A percentile compares a stretch with the other conserved stretches of the same genome.
Conservation (phyloP, 768 basidiomycete genomes). For the Pholiota molesta region DNA sequence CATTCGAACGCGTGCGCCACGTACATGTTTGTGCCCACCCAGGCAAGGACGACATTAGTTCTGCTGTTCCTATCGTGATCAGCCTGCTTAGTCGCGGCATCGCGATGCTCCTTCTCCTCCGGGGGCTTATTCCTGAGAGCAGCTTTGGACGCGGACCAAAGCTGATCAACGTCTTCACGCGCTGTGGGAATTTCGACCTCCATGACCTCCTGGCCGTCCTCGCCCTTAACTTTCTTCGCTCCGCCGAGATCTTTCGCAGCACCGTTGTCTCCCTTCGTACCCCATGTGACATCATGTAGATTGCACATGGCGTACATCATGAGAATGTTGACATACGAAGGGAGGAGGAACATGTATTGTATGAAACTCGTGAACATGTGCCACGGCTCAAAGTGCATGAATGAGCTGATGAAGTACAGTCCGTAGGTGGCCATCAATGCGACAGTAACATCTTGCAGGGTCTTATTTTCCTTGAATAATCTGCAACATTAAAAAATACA, state of each 20-base stretch:
- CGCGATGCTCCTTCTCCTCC: slow-evolving; percentile 81
- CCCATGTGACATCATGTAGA: slow-evolving; percentile 89
- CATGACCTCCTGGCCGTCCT: slow-evolving; percentile 84
- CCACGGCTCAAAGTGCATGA: slow-evolving; percentile 95
- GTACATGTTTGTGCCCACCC: slow-evolving; percentile 86
- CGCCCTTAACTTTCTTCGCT: slow-evolving; percentile 86
- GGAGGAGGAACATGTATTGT: slow-evolving; percentile 91
- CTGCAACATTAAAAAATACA: slow-evolving; percentile 30
- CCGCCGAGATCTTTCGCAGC: slow-evolving; percentile 86
- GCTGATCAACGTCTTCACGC: slow-evolving; percentile 84
- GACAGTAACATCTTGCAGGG: slow-evolving; percentile 84
- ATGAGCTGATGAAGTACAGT: slow-evolving; percentile 82
- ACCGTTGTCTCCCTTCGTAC: slow-evolving; percentile 92
- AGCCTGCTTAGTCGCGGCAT: slow-evolving; percentile 85
- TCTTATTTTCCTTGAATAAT: slow-evolving; percentile 63
- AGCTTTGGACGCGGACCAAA: slow-evolving; percentile 79
- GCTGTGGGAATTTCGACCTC: slow-evolving; percentile 84
- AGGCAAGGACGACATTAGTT: slow-evolving; percentile 83
- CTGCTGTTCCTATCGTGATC: slow-evolving; percentile 85
- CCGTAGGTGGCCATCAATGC: slow-evolving; percentile 79
- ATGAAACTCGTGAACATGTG: slow-evolving; percentile 94
- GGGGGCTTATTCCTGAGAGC: slow-evolving; percentile 69
- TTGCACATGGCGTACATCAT: slow-evolving; percentile 98
- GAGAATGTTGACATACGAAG: slow-evolving; percentile 76
- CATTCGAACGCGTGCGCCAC: slow-evolving; percentile 23